A percentile compares a stretch with the other conserved stretches of the same genome.
These are phyloP conservation scores for Bryum argenteum DNA, from an alignment of 225 moss, liverwort and hornwort species.

Conservation along the genomic window DNA sequence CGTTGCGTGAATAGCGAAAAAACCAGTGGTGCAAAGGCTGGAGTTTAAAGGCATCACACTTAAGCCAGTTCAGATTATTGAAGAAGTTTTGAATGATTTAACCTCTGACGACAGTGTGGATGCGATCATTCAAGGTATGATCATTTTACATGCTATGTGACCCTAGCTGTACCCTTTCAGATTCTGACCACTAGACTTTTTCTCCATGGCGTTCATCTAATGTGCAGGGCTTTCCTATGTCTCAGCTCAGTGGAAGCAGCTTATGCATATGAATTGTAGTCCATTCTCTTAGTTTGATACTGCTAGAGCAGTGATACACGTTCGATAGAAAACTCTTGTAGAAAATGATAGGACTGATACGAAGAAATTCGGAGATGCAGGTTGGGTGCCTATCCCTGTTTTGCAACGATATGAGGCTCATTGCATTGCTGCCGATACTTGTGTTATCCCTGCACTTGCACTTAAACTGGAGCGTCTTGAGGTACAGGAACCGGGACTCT, in stretches of 20 bases:
- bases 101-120: constrained; percentile 54
- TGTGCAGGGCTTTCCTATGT: not conserved
- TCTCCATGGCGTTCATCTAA: not conserved
- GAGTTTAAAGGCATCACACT: constrained; percentile 66
- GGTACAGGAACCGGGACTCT: constrained; percentile 40
- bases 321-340: constrained; percentile 5
- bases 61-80: constrained; percentile 64
- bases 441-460: constrained; percentile 50
- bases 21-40: constrained; percentile 58
- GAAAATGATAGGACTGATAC: constrained; percentile 30
- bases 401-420: constrained; percentile 62
- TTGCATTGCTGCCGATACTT: constrained; percentile 46
- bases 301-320: no score
- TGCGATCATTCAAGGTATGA: constrained; percentile 66
- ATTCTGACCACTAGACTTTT: not conserved
- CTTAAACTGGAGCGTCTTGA: constrained; percentile 66
- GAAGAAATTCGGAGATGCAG: constrained; percentile 49
- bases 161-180: constrained; percentile 8
- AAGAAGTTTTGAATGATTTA: constrained; percentile 58
- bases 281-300: no score
- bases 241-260: not conserved
- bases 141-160: constrained; percentile 8
- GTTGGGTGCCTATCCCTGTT: constrained; percentile 61
- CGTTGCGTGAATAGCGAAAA: constrained; percentile 46
- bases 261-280: constrained; percentile 15